Evolutionary conservation across 2,329 filamentous ascomycete species (phyloP).

Genomic region (Sporothrix protearum): DNA sequence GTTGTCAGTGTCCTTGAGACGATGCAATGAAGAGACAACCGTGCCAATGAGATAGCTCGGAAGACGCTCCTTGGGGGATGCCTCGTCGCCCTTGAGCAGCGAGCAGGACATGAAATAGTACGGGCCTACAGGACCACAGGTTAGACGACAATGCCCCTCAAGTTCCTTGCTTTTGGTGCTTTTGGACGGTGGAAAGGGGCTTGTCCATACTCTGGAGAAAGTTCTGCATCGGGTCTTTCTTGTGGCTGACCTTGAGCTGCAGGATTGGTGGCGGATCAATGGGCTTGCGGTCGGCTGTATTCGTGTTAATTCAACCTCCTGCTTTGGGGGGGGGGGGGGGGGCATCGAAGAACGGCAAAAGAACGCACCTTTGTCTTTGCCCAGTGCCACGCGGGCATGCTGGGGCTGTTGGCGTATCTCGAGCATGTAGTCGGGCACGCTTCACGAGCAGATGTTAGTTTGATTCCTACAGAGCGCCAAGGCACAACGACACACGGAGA

Average conservation of each 20-base stretch:
- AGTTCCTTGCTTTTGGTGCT: no score
- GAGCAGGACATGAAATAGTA: slow-evolving; percentile 49
- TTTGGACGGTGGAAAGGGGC: not conserved
- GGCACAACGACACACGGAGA: not conserved
- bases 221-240: slow-evolving; percentile 46
- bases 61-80: slow-evolving; percentile 39
- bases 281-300: slow-evolving; percentile 67
- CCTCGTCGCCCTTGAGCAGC: slow-evolving; percentile 42
- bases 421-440: slow-evolving; percentile 34
- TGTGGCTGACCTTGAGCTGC: slow-evolving; percentile 56
- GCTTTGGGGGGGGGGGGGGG: no score
- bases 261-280: slow-evolving; percentile 85
- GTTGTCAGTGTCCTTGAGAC: slow-evolving; percentile 74
- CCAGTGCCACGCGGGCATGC: slow-evolving; percentile 63
- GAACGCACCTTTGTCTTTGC: slow-evolving; percentile 69
- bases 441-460: not conserved
- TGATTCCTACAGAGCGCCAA: not conserved
- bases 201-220: slow-evolving; percentile 55
- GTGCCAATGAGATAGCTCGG: slow-evolving; percentile 64
- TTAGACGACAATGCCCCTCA: not conserved
- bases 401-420: slow-evolving; percentile 62
- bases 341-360: not conserved
- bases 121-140: slow-evolving; percentile 37
- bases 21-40: slow-evolving; percentile 74
- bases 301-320: not conserved